Conservation (phyloP, 441 rosid species). For the Euphorbia schlechtendalii region DNA sequence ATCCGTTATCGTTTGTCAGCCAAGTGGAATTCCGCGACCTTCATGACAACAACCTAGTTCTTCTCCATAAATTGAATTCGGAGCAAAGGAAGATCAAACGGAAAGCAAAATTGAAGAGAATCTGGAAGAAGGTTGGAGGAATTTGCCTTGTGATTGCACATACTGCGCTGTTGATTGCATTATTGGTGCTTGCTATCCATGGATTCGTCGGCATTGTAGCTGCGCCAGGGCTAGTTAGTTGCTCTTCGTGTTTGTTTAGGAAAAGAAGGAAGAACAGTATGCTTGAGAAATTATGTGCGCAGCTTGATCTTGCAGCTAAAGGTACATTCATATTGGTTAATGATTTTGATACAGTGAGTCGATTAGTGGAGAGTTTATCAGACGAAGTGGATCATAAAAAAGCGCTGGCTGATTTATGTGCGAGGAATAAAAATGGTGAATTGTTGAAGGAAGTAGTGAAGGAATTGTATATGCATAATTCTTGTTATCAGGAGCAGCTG, state of each 20-base stretch:
- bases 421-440: constrained; percentile 40
- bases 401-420: constrained; percentile 46
- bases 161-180: constrained; percentile 33
- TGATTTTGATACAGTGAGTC: constrained; percentile 56
- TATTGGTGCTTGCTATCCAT: constrained; percentile 50
- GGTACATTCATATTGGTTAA: constrained; percentile 58
- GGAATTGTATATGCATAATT: constrained; percentile 37
- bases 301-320: constrained; percentile 70
- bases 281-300: constrained; percentile 35
- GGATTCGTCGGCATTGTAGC: constrained; percentile 51
- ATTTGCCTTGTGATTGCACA: constrained; percentile 42
- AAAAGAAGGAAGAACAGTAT: constrained; percentile 28
- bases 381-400: constrained; percentile 61
- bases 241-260: constrained; percentile 23
- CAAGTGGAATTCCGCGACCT: constrained; percentile 29
- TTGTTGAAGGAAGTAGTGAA: constrained; percentile 47
- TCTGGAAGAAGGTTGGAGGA: constrained; percentile 42
- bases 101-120: constrained; percentile 34
- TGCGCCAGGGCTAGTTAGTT: constrained; percentile 48
- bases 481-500: constrained; percentile 47
- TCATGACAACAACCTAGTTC: constrained; percentile 37
- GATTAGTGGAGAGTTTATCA: constrained; percentile 43
- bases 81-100: constrained; percentile 34
- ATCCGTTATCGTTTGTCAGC: constrained; percentile 41
- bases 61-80: constrained; percentile 41